Conservation (phyloP, 1,284 basidiomycete species). For the Takashimella tepidaria region DNA sequence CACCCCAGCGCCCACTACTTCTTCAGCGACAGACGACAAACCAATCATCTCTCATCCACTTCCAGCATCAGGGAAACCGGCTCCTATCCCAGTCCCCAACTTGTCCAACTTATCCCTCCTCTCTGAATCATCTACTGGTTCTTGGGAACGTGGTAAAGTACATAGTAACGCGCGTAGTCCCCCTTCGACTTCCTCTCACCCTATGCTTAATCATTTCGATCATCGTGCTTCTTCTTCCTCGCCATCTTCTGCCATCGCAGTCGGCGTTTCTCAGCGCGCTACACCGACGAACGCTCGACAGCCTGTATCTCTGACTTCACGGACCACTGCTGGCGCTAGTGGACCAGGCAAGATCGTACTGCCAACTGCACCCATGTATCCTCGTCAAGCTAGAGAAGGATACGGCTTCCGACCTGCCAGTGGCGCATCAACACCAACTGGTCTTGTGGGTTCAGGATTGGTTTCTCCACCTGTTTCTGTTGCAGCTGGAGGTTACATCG, state of each 20-base stretch:
- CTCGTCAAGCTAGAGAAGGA: slow-evolving; percentile 55
- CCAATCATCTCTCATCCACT: background rate
- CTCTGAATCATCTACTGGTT: slow-evolving; percentile 42
- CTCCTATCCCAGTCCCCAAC: slow-evolving; percentile 26
- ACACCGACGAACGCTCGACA: background rate
- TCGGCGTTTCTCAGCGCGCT: background rate
- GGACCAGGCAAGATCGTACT: background rate
- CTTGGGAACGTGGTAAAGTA: slow-evolving; percentile 43
- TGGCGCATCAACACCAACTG: slow-evolving; percentile 57
- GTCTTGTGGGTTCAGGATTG: background rate
- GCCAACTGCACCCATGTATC: slow-evolving; percentile 9
- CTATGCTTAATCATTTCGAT: no score
- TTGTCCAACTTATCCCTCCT: slow-evolving; percentile 33
- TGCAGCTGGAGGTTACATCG: slow-evolving; percentile 9
- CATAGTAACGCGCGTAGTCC: slow-evolving; percentile 37
- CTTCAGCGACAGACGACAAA: background rate
- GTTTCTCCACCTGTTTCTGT: slow-evolving; percentile 5
- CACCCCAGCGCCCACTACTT: no score
- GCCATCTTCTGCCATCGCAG: background rate
- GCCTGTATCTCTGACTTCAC: background rate
- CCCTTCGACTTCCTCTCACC: slow-evolving; percentile 20
- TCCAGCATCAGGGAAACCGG: slow-evolving; percentile 4
- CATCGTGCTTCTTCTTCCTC: slow-evolving; percentile 1
- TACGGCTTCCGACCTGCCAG: slow-evolving; percentile 72
- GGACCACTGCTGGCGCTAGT: background rate